Percentiles rank a stretch among this genome's conserved stretches.
These are phyloP conservation scores for Colletotrichum cordylinicola DNA, from an alignment of 2,329 filamentous ascomycete species.

Conservation along the genomic window DNA sequence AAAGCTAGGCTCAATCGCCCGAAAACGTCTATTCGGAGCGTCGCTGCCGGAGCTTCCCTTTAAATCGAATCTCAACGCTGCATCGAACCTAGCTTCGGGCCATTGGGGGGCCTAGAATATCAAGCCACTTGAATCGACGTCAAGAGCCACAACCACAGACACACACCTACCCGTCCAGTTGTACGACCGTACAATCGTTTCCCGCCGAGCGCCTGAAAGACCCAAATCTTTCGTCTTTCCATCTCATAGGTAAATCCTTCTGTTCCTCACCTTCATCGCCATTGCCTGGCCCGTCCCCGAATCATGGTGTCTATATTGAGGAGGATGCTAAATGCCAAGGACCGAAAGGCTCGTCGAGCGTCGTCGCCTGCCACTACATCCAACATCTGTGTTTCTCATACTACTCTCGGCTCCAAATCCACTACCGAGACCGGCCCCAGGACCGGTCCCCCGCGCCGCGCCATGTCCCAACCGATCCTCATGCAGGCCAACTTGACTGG, in stretches of 20 bases:
- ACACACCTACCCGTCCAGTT: not conserved
- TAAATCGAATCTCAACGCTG: not conserved
- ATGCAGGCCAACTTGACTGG: constrained; percentile 13
- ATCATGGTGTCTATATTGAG: not conserved
- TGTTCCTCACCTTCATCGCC: not conserved
- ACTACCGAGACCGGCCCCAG: not conserved
- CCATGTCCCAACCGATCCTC: constrained; percentile 11
- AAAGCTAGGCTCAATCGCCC: not conserved
- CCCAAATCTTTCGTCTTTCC: not conserved
- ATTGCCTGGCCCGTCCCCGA: not conserved
- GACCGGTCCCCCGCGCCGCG: not conserved
- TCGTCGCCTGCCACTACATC: not conserved
- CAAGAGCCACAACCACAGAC: not conserved
- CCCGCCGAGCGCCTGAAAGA: not conserved
- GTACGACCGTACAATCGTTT: not conserved
- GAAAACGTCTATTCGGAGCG: not conserved
- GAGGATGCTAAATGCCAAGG: constrained; percentile 8
- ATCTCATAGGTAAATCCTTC: not conserved
- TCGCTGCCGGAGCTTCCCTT: not conserved
- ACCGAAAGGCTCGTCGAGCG: not conserved
- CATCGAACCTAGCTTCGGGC: not conserved
- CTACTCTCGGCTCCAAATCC: not conserved
- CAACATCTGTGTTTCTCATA: not conserved
- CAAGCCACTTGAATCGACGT: constrained; percentile 10
- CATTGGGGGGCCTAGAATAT: not conserved